Evolutionary conservation across 164 flowering plant species (phyloP), one percentile per base, ranked within the genome.

Genomic region (Buxus sempervirens): DNA sequence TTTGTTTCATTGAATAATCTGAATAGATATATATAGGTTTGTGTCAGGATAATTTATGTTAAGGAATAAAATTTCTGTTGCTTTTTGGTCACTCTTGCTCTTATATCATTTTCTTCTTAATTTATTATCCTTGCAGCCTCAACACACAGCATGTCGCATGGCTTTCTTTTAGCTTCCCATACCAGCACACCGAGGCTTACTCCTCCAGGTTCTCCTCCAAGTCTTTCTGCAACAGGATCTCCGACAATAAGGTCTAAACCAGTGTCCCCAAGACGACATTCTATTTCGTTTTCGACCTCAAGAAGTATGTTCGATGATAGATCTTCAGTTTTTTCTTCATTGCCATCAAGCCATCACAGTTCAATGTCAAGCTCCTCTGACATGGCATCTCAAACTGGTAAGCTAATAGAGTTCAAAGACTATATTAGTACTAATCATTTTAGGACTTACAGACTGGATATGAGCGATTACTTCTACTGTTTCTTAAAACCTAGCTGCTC

Each of bases 121-220:
- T 49, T 13, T 42, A 23, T 45, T 72, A 62, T 21, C 15, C 38
- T 72, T 63, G 78, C 84, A 86, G 90, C 74, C 16, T 69, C 79
- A 45, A 85, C 81, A 72, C 83, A 84, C 63, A 82, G 88, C 14
- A 65, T 81, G 70, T 79, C 96, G 26, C 88, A 65, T 5, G 76
- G 86, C 62, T 70, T 85, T 61, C 72, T 86, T 66, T 69, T 91
- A 69, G 90, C 86, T 66, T 90, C 98, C 32, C 90, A 88, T 58
- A 80, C 78, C 28, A 85, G 66, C 80, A 95, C 96, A 10, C 97
- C 96, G 32, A 83, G 80, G 73, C 65, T 88, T 60, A 91, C 96
- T 27, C 98, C 97, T 71, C 91, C 92, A 63, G 91, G 82, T 61
- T 91, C 98, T 19, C 98, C 98, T 61, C 89, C 90, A 22, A 80